A percentile compares a stretch with the other conserved stretches of the same genome.
phyloP scores from a whole-genome alignment of 2,329 filamentous ascomycete species.

The Sarocladium strictum region DNA sequence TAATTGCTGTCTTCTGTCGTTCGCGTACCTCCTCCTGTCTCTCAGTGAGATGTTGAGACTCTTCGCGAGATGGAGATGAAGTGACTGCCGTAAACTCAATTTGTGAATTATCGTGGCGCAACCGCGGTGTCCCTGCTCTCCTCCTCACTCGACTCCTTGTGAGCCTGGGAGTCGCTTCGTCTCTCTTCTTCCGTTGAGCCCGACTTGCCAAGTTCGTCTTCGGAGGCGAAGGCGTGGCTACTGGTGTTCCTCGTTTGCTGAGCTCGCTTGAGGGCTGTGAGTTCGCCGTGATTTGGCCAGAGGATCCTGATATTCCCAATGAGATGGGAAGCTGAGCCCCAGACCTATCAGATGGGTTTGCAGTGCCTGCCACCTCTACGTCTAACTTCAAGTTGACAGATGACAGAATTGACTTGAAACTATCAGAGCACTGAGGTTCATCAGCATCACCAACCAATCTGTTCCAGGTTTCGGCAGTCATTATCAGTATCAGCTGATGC shows the following conservation, averaged over 20 bases:
- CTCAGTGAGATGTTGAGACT: conserved; percentile 73
- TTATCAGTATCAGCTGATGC: conserved; percentile 48
- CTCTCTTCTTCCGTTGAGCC: background rate
- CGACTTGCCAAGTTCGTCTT: background rate
- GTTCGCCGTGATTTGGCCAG: background rate
- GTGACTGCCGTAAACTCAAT: conserved; percentile 68
- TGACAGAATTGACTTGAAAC: conserved; percentile 56
- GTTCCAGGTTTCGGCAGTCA: conserved; percentile 59
- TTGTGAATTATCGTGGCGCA: conserved; percentile 77
- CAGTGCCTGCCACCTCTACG: conserved; percentile 35
- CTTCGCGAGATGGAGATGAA: conserved; percentile 42
- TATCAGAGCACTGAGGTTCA: conserved; percentile 56
- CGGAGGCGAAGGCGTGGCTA: background rate
- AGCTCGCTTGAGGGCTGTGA: background rate
- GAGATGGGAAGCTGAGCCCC: conserved; percentile 24
- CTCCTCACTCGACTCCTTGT: background rate
- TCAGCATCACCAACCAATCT: conserved; percentile 56
- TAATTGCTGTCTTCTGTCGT: background rate
- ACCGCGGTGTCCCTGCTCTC: conserved; percentile 38
- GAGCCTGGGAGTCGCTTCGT: background rate
- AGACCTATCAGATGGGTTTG: conserved; percentile 31
- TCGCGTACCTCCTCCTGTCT: conserved; percentile 69
- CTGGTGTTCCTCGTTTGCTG: background rate
- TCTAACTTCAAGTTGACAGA: conserved; percentile 51
- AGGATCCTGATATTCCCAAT: background rate